Evolutionary conservation across 1,284 basidiomycete species (phyloP), one percentile per base, ranked within the genome.

Genomic region (Heliocybe sulcata): DNA sequence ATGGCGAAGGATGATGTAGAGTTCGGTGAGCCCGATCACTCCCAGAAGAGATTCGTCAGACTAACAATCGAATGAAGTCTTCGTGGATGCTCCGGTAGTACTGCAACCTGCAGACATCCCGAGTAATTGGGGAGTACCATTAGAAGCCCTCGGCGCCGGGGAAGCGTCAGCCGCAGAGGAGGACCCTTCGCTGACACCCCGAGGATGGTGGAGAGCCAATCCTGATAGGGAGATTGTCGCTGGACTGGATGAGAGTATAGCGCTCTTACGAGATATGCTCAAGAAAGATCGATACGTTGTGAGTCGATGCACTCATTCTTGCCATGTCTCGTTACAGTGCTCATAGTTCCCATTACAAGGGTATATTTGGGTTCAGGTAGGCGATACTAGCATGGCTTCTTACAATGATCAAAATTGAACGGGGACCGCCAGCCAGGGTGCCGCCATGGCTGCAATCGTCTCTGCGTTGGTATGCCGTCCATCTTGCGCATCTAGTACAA

Each of bases 361-460:
- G 91, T 27, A 78, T 94, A 16, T 83, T 94, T 65, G 91, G 90
- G 8, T 92, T 92, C 69, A 88, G 84, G 84, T 83, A 31, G 54
- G 61, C 42, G 35, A 54, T n/a, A 33, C 54, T 33, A 54, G 25
- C 31, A n/a, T 4, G 33, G 4, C 6, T 35, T 35, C 47, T 9
- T 45, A 22, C 29, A 3, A 49, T 50, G 42, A 19, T 20, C 3
- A n/a, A 14, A 42, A 51, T 16, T 11, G 25, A 12, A 29, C n/a
- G 47, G 50, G 20, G 12, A 23, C 50, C 47, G 26, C 38, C 48
- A 90, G 88, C 55, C 91, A 94, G 72, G 92, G 92, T 27, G 92
- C 87, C 14, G 84, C 82, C 12, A 82, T 94, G 74, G 92, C 90
- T 26, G 84, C 82, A 4, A 64, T 92, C 25, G 70, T 94, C 29